phyloP scores from a whole-genome alignment of 169 alveolate genomes.

The Plasmodium adleri region DNA sequence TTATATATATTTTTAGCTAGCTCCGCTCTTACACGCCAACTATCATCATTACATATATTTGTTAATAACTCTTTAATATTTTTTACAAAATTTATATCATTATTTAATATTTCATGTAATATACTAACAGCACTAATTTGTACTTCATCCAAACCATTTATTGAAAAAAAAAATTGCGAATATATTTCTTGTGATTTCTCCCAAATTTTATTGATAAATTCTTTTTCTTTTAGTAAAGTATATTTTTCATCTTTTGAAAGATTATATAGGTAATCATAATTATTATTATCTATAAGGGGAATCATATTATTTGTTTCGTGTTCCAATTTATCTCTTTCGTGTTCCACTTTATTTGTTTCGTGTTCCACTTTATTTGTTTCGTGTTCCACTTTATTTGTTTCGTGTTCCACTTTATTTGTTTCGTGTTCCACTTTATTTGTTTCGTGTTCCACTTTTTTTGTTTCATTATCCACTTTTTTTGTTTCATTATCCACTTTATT shows the following conservation, averaged over 20 bases:
- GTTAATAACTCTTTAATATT: slow-evolving; percentile 45
- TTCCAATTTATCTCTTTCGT: too few relatives aligned
- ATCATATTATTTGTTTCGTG: neutral
- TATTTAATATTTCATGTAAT: slow-evolving; percentile 42
- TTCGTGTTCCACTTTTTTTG: too few relatives aligned
- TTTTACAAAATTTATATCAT: slow-evolving; percentile 38
- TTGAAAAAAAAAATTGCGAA: slow-evolving; percentile 37
- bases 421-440: too few relatives aligned
- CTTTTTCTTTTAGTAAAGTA: neutral
- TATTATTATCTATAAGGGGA: too few relatives aligned
- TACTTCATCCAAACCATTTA: slow-evolving; percentile 77
- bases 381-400: too few relatives aligned
- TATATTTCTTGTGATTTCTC: slow-evolving; percentile 63
- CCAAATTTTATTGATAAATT: slow-evolving; percentile 51
- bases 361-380: too few relatives aligned
- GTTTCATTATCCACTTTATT: neutral
- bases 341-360: too few relatives aligned
- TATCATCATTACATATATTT: slow-evolving; percentile 70
- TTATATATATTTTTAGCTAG: slow-evolving; percentile 67
- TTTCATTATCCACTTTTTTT: too few relatives aligned
- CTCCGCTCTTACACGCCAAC: slow-evolving; percentile 76
- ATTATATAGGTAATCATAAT: too few relatives aligned
- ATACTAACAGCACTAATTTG: slow-evolving; percentile 73
- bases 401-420: neutral
- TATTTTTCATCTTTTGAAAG: too few relatives aligned